Conservation (phyloP, 2,329 filamentous ascomycete genomes). For the Venturiaceae sp. region DNA sequence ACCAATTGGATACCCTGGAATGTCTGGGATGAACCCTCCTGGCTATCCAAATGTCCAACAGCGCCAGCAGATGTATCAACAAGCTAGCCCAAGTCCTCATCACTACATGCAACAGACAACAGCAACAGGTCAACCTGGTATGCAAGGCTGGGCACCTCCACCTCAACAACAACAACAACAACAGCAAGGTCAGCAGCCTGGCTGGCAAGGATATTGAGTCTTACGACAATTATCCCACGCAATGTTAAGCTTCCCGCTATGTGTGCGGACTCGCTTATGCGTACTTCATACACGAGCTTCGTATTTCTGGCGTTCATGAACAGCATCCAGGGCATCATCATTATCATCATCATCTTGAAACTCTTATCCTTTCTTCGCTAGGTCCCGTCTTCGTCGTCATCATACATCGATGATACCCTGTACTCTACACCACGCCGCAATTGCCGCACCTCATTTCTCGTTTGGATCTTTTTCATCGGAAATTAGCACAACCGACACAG, state of each 20-base stretch:
- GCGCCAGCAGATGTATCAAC: slow-evolving; percentile 34
- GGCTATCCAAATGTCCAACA: slow-evolving; percentile 36
- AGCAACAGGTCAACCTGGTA: slow-evolving; percentile 36
- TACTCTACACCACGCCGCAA: neutral
- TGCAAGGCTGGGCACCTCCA: slow-evolving; percentile 41
- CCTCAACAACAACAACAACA: slow-evolving; percentile 25
- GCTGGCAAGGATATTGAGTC: slow-evolving; percentile 21
- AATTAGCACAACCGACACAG: neutral
- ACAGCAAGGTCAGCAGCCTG: slow-evolving; percentile 32
- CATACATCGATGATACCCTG: neutral
- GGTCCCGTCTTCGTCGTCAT: neutral
- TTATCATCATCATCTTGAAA: neutral
- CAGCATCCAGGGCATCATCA: neutral
- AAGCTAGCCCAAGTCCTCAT: slow-evolving; percentile 32
- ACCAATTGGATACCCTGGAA: slow-evolving; percentile 35
- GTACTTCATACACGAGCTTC: neutral
- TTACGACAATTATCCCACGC: neutral
- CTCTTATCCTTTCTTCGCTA: neutral
- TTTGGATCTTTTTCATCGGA: neutral
- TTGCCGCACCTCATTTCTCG: neutral
- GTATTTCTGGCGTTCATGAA: neutral
- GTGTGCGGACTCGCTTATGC: neutral
- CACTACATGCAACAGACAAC: slow-evolving; percentile 34
- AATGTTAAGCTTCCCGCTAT: neutral
- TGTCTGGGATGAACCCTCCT: slow-evolving; percentile 33